Evolutionary conservation across 345 rosid species (phyloP).

Genomic region (Capsella bursapastoris): DNA sequence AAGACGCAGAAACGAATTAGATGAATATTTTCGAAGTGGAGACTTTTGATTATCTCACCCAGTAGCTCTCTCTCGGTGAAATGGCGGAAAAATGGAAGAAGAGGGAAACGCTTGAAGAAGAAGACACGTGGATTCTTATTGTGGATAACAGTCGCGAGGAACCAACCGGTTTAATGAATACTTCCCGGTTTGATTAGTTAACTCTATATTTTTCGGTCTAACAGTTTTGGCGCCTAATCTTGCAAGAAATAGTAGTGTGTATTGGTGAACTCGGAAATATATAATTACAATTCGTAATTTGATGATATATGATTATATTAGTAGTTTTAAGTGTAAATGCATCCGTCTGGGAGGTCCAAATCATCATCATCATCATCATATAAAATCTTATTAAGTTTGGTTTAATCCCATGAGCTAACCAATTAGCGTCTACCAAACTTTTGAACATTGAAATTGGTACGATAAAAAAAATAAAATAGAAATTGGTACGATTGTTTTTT

Average conservation of each 20-base stretch:
- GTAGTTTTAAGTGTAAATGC: background rate
- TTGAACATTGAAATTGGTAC: no score
- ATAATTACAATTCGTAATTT: background rate
- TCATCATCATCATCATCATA: background rate
- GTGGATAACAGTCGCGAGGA: constrained; percentile 51
- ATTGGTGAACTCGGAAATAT: no score
- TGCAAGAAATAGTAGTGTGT: background rate
- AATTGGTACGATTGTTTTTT: no score
- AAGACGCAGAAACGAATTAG: background rate
- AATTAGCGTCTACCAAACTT: background rate
- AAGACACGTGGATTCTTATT: constrained; percentile 58
- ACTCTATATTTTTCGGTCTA: background rate
- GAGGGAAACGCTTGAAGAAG: constrained; percentile 33
- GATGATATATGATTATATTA: background rate
- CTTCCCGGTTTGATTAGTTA: constrained; percentile 31
- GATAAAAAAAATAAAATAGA: no score
- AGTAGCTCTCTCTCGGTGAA: constrained; percentile 3
- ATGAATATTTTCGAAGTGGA: background rate
- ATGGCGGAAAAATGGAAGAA: constrained; percentile 36
- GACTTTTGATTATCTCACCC: background rate
- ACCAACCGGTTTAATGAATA: constrained; percentile 8
- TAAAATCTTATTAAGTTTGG: background rate
- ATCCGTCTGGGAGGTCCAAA: background rate
- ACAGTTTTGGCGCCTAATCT: constrained; percentile 45
- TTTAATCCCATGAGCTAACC: background rate